These are phyloP conservation scores for Myrica gale DNA, from an alignment of 306 rosid species.

Conservation along the genomic window DNA sequence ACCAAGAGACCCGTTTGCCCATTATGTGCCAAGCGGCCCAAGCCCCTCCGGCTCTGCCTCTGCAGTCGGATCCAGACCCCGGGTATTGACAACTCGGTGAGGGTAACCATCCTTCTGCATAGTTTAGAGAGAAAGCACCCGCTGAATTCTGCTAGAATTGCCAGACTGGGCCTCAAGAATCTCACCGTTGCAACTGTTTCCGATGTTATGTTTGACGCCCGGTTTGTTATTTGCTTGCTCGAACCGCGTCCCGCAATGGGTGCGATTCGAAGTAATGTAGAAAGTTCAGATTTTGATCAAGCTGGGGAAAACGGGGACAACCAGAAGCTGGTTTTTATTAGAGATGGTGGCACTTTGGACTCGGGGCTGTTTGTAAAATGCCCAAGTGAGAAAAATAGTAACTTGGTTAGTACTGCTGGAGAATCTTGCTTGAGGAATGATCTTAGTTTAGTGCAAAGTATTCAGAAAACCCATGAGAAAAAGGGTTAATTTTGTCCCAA, in stretches of 20 bases:
- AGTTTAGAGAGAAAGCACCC: slow-evolving; percentile 71
- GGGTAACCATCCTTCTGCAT: slow-evolving; percentile 77
- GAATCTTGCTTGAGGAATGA: slow-evolving; percentile 17
- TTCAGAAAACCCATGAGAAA: background rate
- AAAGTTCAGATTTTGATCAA: slow-evolving; percentile 18
- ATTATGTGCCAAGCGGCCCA: slow-evolving; percentile 77
- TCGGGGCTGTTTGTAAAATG: slow-evolving; percentile 6
- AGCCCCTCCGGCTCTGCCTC: slow-evolving; percentile 71
- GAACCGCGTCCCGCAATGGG: slow-evolving; percentile 23
- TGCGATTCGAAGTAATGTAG: slow-evolving; percentile 11
- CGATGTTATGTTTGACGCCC: slow-evolving; percentile 60
- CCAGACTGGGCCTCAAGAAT: slow-evolving; percentile 64
- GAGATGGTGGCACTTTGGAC: slow-evolving; percentile 2
- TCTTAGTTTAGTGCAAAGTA: background rate
- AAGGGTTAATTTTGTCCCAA: background rate
- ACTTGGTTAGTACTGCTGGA: slow-evolving; percentile 24
- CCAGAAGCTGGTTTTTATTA: slow-evolving; percentile 22
- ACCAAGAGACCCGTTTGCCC: slow-evolving; percentile 70
- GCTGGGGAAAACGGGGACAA: slow-evolving; percentile 23
- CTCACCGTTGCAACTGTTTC: slow-evolving; percentile 56
- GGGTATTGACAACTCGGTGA: slow-evolving; percentile 51
- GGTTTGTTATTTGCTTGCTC: slow-evolving; percentile 40
- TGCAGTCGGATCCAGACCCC: slow-evolving; percentile 58
- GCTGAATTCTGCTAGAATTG: slow-evolving; percentile 83
- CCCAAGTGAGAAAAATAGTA: slow-evolving; percentile 12